phyloP scores from a whole-genome alignment of 805 yeast species.

The Saturnispora mendoncae region DNA sequence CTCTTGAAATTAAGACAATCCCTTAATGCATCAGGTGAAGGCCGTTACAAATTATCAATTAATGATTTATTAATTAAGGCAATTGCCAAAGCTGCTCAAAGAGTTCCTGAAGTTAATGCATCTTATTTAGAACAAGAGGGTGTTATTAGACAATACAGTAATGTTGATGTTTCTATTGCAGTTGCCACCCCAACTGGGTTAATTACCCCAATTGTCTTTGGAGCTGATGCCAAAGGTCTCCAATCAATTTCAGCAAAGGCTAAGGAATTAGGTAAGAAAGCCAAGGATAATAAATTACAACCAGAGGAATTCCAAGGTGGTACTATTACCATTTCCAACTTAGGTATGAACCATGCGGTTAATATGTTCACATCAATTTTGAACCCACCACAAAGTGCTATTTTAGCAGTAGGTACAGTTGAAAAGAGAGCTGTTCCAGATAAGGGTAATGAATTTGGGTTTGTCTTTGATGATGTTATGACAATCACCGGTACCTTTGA shows the following conservation, averaged over 20 bases:
- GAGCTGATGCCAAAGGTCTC: constrained; percentile 84
- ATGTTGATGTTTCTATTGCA: constrained; percentile 95
- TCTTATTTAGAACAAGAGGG: constrained; percentile 87
- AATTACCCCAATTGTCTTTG: constrained; percentile 89
- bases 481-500: constrained; percentile 95
- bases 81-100: constrained; percentile 76
- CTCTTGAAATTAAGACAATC: constrained; percentile 86
- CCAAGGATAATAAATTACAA: constrained; percentile 81
- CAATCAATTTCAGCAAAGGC: constrained; percentile 70
- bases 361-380: constrained; percentile 89
- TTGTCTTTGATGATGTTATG: constrained; percentile 84
- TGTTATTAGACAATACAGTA: constrained; percentile 82
- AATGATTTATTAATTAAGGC: constrained; percentile 95
- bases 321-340: constrained; percentile 94
- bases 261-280: constrained; percentile 93
- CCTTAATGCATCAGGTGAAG: constrained; percentile 76
- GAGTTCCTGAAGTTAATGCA: constrained; percentile 91
- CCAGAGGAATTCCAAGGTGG: constrained; percentile 99
- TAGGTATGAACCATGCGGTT: constrained; percentile 98
- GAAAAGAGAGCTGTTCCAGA: constrained; percentile 92
- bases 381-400: constrained; percentile 95
- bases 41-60: constrained; percentile 82
- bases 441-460: constrained; percentile 81
- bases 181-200: constrained; percentile 97
- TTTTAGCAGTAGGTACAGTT: constrained; percentile 89